These are phyloP conservation scores for Candida hispaniensis DNA, from an alignment of 805 yeast genomes.

Conservation along the genomic window DNA sequence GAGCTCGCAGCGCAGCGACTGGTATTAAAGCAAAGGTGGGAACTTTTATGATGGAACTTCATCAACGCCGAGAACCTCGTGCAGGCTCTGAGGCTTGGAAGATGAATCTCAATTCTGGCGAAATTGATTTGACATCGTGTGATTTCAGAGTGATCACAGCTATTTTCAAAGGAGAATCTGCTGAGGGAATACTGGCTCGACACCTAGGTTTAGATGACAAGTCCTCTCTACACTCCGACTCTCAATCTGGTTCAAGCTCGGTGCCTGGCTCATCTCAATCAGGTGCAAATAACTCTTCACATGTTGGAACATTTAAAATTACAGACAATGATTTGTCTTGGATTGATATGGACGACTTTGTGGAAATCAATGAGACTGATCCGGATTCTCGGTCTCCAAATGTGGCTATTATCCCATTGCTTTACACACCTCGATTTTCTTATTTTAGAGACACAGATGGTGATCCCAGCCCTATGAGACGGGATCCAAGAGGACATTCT, in stretches of 20 bases:
- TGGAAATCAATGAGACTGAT: constrained; percentile 45
- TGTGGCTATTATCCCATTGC: constrained; percentile 48
- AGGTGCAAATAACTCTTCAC: constrained; percentile 18
- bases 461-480: constrained; percentile 27
- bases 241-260: constrained; percentile 21
- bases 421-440: constrained; percentile 58
- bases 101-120: constrained; percentile 55
- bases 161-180: constrained; percentile 45
- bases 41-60: constrained; percentile 51
- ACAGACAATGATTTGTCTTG: constrained; percentile 38
- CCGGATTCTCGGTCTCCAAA: constrained; percentile 23
- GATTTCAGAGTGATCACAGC: constrained; percentile 63
- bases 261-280: constrained; percentile 18
- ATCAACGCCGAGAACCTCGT: constrained; percentile 40
- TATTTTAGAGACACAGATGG: constrained; percentile 56
- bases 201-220: constrained; percentile 17
- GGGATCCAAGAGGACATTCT: constrained; percentile 20
- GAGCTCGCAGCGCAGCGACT: constrained; percentile 36
- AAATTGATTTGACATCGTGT: constrained; percentile 54
- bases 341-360: constrained; percentile 67
- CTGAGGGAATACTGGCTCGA: constrained; percentile 34
- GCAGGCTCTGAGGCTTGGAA: constrained; percentile 34
- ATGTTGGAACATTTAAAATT: constrained; percentile 24
- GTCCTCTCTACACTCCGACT: constrained; percentile 16
- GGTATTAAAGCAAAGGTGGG: constrained; percentile 61